Percentiles rank a stretch among this genome's conserved stretches.
phyloP scores from a whole-genome alignment of 257 asterid species.

The Przewalskia tangutica region DNA sequence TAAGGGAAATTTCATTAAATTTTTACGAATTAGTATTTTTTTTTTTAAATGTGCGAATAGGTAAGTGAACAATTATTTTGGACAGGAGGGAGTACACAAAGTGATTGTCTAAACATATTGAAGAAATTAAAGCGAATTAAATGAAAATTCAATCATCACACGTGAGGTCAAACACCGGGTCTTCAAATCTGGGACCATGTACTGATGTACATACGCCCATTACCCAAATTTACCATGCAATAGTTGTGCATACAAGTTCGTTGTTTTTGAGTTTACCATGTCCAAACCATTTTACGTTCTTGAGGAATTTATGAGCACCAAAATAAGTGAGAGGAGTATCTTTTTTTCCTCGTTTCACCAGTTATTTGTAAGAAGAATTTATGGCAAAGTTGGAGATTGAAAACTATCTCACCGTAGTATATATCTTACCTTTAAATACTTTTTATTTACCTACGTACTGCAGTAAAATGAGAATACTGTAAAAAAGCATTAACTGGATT shows the following conservation, averaged over 20 bases:
- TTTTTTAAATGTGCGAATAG: too few species aligned
- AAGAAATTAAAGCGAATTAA: not conserved
- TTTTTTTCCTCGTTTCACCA: not conserved
- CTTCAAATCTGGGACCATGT: not conserved
- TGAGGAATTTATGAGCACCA: not conserved
- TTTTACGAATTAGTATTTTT: too few species aligned
- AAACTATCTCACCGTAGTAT: not conserved
- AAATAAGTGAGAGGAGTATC: not conserved
- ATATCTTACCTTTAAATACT: not conserved
- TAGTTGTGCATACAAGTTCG: not conserved
- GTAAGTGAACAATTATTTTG: too few species aligned
- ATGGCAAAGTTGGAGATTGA: not conserved
- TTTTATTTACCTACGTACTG: not conserved
- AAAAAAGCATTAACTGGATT: not conserved
- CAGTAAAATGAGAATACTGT: not conserved
- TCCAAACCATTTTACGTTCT: not conserved
- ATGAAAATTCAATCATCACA: slow-evolving; percentile 7
- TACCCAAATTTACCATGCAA: slow-evolving; percentile 2
- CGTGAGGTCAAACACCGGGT: slow-evolving; percentile 7
- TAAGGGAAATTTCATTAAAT: too few species aligned
- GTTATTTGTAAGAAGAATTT: not conserved
- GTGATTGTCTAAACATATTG: not conserved
- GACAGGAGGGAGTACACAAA: not conserved
- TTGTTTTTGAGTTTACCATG: not conserved
- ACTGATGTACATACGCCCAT: not conserved